A percentile compares a stretch with the other conserved stretches of the same genome.
These are phyloP conservation scores for Ascochyta koolunga DNA, from an alignment of 2,329 filamentous ascomycete species.

Conservation along the genomic window DNA sequence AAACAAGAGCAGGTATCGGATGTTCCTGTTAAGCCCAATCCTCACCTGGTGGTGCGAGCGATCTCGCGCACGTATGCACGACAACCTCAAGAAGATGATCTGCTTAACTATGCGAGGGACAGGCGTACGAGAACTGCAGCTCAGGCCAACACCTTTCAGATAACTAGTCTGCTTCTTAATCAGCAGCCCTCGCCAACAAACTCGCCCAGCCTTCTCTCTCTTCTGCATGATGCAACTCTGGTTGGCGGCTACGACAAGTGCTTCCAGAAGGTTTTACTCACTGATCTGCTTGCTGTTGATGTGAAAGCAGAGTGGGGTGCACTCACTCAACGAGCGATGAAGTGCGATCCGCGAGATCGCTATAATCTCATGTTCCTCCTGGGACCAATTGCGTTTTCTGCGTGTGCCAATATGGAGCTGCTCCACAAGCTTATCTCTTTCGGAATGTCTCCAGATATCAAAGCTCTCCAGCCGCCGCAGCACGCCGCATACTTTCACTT, in stretches of 20 bases:
- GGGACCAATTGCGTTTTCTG: slow-evolving; percentile 52
- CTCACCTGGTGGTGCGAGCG: slow-evolving; percentile 7
- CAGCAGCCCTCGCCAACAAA: slow-evolving; percentile 17
- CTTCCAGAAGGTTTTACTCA: slow-evolving; percentile 45
- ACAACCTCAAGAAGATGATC: background rate
- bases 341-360: slow-evolving; percentile 26
- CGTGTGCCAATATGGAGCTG: slow-evolving; percentile 48
- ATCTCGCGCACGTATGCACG: background rate
- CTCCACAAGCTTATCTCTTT: slow-evolving; percentile 56
- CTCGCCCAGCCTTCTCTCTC: slow-evolving; percentile 10
- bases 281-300: slow-evolving; percentile 49
- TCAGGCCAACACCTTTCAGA: slow-evolving; percentile 13
- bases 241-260: slow-evolving; percentile 50
- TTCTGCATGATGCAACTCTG: slow-evolving; percentile 41
- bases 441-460: slow-evolving; percentile 50
- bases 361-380: slow-evolving; percentile 56
- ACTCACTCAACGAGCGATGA: slow-evolving; percentile 48
- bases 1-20: background rate
- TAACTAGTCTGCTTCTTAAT: slow-evolving; percentile 20
- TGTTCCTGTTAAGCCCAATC: background rate
- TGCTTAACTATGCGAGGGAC: slow-evolving; percentile 24
- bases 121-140: background rate
- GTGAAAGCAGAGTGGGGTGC: slow-evolving; percentile 53
- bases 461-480: slow-evolving; percentile 45
- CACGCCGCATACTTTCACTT: slow-evolving; percentile 45